Evolutionary conservation across 768 basidiomycete genomes (phyloP).

Genomic region (Kwoniella sp.): DNA sequence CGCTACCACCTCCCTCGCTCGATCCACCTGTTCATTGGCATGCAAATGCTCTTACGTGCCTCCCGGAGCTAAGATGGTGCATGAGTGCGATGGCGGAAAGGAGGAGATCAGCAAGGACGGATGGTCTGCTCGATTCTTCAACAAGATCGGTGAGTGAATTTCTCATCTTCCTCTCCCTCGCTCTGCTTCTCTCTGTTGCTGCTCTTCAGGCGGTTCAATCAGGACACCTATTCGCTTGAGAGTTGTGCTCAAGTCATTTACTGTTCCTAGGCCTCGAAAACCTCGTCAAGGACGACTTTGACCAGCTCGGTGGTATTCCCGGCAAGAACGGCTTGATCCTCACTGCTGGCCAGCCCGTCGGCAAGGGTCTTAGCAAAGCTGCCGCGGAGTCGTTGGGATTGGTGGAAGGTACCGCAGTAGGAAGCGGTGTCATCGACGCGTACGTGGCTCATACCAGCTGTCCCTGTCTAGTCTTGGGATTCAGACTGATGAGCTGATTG

Average conservation of each 20-base stretch:
- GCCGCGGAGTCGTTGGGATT: conserved; percentile 87
- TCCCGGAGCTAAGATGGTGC: conserved; percentile 56
- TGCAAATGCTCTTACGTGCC: conserved; percentile 97
- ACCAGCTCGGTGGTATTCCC: conserved; percentile 70
- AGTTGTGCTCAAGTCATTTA: too few species aligned
- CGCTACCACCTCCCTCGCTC: conserved; percentile 71
- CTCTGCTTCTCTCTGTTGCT: neutral
- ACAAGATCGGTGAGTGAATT: conserved; percentile 69
- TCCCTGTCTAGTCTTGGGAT: neutral
- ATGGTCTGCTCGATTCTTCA: conserved; percentile 88
- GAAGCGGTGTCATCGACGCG: conserved; percentile 95
- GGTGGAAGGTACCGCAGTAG: conserved; percentile 81
- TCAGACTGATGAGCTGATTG: neutral
- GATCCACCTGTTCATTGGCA: conserved; percentile 89
- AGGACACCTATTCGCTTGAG: too few species aligned
- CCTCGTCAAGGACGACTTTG: conserved; percentile 65
- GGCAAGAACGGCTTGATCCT: conserved; percentile 64
- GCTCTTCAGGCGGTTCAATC: too few species aligned
- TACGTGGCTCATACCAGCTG: conserved; percentile 56
- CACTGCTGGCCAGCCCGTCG: conserved; percentile 80
- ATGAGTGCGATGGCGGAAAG: conserved; percentile 48
- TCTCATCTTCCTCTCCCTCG: neutral
- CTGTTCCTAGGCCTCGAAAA: conserved; percentile 36
- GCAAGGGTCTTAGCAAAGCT: conserved; percentile 71
- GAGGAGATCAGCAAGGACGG: conserved; percentile 62